phyloP scores from a whole-genome alignment of 2,329 filamentous ascomycete species.

The Fusarium tupiense region DNA sequence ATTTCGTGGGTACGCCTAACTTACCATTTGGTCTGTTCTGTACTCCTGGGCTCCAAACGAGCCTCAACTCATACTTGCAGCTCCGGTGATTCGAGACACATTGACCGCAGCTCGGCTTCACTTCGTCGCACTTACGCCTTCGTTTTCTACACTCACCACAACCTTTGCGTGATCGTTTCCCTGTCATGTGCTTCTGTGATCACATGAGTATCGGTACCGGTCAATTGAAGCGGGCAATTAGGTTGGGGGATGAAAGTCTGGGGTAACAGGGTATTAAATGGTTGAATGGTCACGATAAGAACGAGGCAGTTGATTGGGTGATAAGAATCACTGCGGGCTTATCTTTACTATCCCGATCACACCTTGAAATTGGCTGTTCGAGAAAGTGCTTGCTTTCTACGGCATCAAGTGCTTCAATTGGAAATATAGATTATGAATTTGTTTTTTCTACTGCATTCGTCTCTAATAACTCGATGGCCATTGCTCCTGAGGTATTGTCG shows the following conservation, averaged over 20 bases:
- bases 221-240: not conserved
- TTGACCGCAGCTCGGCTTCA: slow-evolving; percentile 40
- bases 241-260: not conserved
- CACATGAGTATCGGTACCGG: not conserved
- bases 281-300: not conserved
- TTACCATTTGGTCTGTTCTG: not conserved
- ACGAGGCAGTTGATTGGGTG: not conserved
- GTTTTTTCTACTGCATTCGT: rapidly evolving
- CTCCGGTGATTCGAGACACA: slow-evolving; percentile 26
- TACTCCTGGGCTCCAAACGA: slow-evolving; percentile 36
- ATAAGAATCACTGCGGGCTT: not conserved
- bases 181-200: slow-evolving; percentile 23
- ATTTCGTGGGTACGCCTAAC: rapidly evolving
- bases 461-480: rapidly evolving
- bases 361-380: not conserved
- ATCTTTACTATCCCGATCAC: not conserved
- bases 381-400: not conserved
- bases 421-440: rapidly evolving
- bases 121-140: slow-evolving; percentile 43
- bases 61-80: slow-evolving; percentile 40
- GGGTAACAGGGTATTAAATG: not conserved
- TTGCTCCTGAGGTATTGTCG: not conserved
- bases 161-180: slow-evolving; percentile 40
- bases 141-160: slow-evolving; percentile 44
- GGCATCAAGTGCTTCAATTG: not conserved